Evolutionary conservation across 2,329 filamentous ascomycete species (phyloP), one percentile per base, ranked within the genome.

Genomic region (Alternaria brassicicola): DNA sequence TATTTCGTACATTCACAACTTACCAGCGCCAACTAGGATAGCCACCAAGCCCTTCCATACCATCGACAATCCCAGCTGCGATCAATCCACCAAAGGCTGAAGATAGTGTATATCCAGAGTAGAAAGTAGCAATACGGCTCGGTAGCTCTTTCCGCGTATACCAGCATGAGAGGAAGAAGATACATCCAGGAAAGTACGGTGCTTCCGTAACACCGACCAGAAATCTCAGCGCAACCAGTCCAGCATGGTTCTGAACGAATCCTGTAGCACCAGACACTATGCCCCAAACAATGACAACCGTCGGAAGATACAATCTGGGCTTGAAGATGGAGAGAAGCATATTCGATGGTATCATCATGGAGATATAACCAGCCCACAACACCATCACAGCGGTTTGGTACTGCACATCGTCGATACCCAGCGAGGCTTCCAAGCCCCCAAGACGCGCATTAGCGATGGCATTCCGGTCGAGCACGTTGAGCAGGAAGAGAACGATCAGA

Each of bases 341-440:
- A 59, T 88, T 89, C 0, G 85, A 87, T 0, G 86, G 86, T 0
- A 88, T 74, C 68, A 88, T 85, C 82, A 88, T 87, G 12, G 87
- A 73, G 0, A 88, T 75, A 63, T 88, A 88, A 3, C 85, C 70
- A 42, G 79, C 78, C 69, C 89, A 90, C 69, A 89, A 88, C 0
- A 89, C 71, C 1, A 65, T 67, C 7, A 69, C 63, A 1, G 65
- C 65, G 0, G 62, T 68, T 12, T 62, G 51, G 21, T 62, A 85
- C 46, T 63, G 51, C 2, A 58, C 26, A 38, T 42, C 48, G 17
- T 52, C 28, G 10, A 50, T 43, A 3, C 36, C 19, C 3, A 51
- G 19, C 17, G 26, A 15, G 2, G 31, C 59, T 55, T 69, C 70
- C 6, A 74, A 52, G 4, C 70, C 69, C 10, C 64, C 66, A 12